Evolutionary conservation across 1,284 basidiomycete species (phyloP), one percentile per base, ranked within the genome.

Genomic region (Porogramme epimiltina): DNA sequence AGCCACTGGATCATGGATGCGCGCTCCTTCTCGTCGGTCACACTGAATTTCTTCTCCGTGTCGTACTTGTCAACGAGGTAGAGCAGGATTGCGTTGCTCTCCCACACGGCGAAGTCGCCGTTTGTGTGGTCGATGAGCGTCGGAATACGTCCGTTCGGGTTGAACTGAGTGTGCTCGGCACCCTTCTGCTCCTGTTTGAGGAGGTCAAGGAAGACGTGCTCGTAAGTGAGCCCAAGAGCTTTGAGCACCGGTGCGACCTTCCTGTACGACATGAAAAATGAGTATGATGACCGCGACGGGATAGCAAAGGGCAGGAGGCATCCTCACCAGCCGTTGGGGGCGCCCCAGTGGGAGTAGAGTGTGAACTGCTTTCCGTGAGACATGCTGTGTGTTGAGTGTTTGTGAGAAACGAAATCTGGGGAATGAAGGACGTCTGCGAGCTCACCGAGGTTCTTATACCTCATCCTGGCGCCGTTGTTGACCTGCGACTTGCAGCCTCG

Each of bases 141-240:
- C 4, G 81, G 81, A 58, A 82, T 81, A 34, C 79, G 70, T 1
- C 81, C 80, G 64, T 84, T 84, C 9, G 34, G 34, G 34, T 28
- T 19, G 26, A 15, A 9, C 9, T 9, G 5, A 16, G 16, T 63
- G 68, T 74, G 79, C 72, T 72, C 76, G 25, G 70, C 68, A 57
- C 76, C 66, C 65, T 79, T 81, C 65, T 80, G 77, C 47, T 74
- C 71, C 51, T 72, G 74, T 56, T 72, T 72, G 34, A 41, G 52
- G 45, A 70, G 59, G 47, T 69, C 64, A 50, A 81, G 25, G 42
- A 54, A 44, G 9, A 41, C 65, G 40, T 75, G 73, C 61, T 48
- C 54, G 28, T 61, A 63, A 16, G 47, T 49, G 18, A 31, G 54
- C 46, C 58, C 58, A 34, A 63, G 54, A 49, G 59, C 61, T 36